Evolutionary conservation across 257 asterid genomes (phyloP), one percentile per base, ranked within the genome.

Genomic region (Gentiana dahurica): DNA sequence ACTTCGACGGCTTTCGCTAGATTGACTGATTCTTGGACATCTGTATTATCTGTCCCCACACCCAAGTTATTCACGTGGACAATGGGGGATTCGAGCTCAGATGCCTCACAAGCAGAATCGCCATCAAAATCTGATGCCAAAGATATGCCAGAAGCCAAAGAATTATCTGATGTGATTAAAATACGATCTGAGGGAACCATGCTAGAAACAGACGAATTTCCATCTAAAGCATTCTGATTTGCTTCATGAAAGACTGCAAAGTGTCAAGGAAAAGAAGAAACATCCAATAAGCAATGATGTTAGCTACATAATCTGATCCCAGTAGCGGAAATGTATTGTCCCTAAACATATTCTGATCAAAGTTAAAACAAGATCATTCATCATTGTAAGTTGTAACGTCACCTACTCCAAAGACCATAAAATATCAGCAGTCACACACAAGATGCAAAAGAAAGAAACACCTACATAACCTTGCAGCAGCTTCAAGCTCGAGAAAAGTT

Each of bases 381-480:
- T 41, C 46, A 41, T 24, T 24, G 24, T 24, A 24, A 24, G 24
- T 24, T 24, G 24, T 24, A 24, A 24, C 24, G 24, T 24, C 46
- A 41, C 5, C 46, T 41, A 41, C 46, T 5, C 46, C 46, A 7
- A 3, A 41, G 46, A 5, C 46, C 53, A 12, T 50, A 44, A 53
- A 41, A 63, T 47, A 8, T n/a, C 11, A 33, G 34, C 24, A 41
- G 9, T 41, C 46, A 7, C 46, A 1, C 6, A 41, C 46, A 48
- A 68, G 12, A 51, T 15, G 64, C 58, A 57, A 51, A 76, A 34
- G 49, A n/a, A 49, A 39, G 64, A 63, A 80, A 69, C 67, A 71
- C 95, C 59, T 79, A 86, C 93, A 62, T 34, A 83, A 77, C 68
- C 95, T 77, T 66, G 80, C 89, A 69, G 86, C 87, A n/a, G 84